Base-by-base conservation (phyloP, 805 yeast species). In the Teunomyces atbi region DNA sequence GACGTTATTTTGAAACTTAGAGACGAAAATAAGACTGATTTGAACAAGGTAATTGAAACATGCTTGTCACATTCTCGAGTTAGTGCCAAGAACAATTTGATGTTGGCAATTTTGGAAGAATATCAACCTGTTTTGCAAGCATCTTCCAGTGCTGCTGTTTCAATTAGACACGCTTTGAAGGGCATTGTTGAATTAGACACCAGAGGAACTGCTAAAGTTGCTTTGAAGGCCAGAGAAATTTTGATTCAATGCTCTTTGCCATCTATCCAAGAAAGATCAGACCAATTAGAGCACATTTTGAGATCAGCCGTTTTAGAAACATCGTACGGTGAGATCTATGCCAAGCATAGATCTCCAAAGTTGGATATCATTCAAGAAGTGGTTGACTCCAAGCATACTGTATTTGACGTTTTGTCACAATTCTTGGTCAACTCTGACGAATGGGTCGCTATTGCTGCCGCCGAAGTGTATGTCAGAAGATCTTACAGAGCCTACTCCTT, bases 161-260 rank as follows among this genome's bases (percentile, higher is more conserved):
- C 80, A 48, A 78, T 94, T 62, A 82, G 88, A 55, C 81, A 77
- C 11, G 78, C 88, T 2, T 79, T 94, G 73, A 85, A 83, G 68
- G 74, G 80, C 46, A 76, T 95, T 57, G 96, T 91, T 45, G 94
- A 88, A 65, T 78, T 94, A 53, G 98, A 92, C 58, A 80, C 94
- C 20, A 85, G 97, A 64, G 81, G 89, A 6, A 83, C 96, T 30
- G 92, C 96, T 23, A 92, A 91, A 75, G 97, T 92, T 42, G 89
- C 96, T 21, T 76, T 94, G 62, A 90, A 89, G 68, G 97, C 98
- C 1, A 83, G 98, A 65, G 99, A 95, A 71, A 86, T 95, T 49
- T 79, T 94, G 60, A 94, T 94, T 60, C 96, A 91, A 76, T 94
- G 97, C 66, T 89, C 98, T 26, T 77, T 94, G 71, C 99, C 99